These are phyloP conservation scores for Pseudogymnoascus sp. DNA, from an alignment of 2,329 filamentous ascomycete species.

Conservation along the genomic window DNA sequence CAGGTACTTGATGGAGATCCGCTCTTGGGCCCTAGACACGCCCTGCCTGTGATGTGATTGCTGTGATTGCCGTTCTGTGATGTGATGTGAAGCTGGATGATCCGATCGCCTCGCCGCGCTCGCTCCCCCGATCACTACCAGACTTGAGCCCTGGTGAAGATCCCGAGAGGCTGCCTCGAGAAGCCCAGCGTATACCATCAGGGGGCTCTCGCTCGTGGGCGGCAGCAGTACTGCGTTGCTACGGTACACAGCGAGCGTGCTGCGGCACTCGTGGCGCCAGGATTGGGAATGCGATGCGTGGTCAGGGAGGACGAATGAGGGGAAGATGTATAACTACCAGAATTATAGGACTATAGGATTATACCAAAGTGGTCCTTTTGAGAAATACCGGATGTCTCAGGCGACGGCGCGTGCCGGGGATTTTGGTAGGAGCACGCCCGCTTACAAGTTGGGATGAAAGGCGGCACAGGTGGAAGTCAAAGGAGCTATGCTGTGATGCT, in stretches of 20 bases:
- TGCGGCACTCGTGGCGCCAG: not conserved
- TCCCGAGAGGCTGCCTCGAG: not conserved
- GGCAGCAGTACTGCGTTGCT: not conserved
- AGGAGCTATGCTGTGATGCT: not conserved
- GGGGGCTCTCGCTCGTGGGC: not conserved
- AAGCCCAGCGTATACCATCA: not conserved
- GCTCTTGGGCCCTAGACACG: not conserved
- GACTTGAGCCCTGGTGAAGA: conserved; percentile 2
- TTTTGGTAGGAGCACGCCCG: not conserved
- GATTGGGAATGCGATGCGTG: not conserved
- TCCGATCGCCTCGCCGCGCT: not conserved
- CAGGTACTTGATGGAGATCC: not conserved
- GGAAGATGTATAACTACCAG: not conserved
- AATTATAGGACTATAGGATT: not conserved
- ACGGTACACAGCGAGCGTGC: not conserved
- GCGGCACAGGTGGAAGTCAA: not conserved
- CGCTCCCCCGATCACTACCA: not conserved
- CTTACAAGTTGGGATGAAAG: not conserved
- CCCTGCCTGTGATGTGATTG: not conserved
- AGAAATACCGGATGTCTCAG: not conserved
- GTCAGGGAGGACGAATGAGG: not conserved
- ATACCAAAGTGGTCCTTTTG: not conserved
- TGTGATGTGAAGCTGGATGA: not conserved
- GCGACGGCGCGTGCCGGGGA: not conserved
- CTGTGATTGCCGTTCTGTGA: not conserved